Conservation (phyloP, 1,284 basidiomycete genomes). For the Pseudozyma hubeiensis region DNA sequence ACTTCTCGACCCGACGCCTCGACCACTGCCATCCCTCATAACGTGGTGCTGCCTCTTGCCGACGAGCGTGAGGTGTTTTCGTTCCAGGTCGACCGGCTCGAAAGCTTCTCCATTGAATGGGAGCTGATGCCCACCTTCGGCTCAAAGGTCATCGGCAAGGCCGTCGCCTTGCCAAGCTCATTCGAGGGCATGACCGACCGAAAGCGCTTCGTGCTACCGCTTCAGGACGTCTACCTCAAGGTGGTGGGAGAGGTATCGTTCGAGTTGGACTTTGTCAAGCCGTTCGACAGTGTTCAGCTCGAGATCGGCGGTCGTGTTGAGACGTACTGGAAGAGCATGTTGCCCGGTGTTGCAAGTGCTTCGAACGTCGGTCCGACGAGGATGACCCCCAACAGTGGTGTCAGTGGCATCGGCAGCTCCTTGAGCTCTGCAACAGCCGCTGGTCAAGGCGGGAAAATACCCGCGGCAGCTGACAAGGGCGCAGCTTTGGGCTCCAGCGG, state of each 20-base stretch:
- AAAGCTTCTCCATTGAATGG: slow-evolving; percentile 85
- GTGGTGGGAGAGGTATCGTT: slow-evolving; percentile 95
- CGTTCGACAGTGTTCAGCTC: slow-evolving; percentile 92
- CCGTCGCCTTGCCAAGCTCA: slow-evolving; percentile 83
- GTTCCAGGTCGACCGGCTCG: slow-evolving; percentile 85
- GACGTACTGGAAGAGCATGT: slow-evolving; percentile 69
- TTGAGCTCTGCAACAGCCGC: slow-evolving; percentile 25
- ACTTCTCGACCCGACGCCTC: slow-evolving; percentile 81
- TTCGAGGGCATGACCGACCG: slow-evolving; percentile 72
- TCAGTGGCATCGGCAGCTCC: slow-evolving; percentile 31
- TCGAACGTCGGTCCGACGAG: slow-evolving; percentile 39
- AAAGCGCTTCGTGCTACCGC: slow-evolving; percentile 72
- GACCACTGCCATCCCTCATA: slow-evolving; percentile 73
- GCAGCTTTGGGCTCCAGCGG: slow-evolving; percentile 11
- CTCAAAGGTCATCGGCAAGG: slow-evolving; percentile 95
- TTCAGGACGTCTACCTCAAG: slow-evolving; percentile 91
- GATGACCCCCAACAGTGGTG: slow-evolving; percentile 60
- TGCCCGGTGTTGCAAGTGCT: slow-evolving; percentile 47
- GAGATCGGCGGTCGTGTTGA: slow-evolving; percentile 85
- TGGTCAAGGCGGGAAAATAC: slow-evolving; percentile 8
- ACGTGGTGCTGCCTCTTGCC: slow-evolving; percentile 79
- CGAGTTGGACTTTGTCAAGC: slow-evolving; percentile 86
- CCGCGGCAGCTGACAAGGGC: slow-evolving; percentile 15
- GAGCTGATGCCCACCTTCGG: slow-evolving; percentile 98
- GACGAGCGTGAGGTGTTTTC: slow-evolving; percentile 85